These are phyloP conservation scores for Calonectria naviculata DNA, from an alignment of 2,329 filamentous ascomycete species.

Conservation along the genomic window DNA sequence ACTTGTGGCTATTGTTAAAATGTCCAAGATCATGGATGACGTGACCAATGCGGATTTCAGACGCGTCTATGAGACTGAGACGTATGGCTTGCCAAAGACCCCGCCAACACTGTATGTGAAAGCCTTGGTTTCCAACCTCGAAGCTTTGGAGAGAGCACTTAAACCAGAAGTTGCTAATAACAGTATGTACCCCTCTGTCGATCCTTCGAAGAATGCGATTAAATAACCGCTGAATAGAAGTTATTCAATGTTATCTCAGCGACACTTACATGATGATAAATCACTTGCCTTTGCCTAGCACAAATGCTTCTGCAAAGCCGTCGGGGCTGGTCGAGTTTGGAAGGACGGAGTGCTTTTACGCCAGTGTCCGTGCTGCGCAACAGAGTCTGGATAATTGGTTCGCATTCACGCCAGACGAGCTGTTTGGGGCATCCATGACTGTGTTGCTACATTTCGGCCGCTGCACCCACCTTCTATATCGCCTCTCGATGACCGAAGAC, in stretches of 20 bases:
- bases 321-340: slow-evolving; percentile 24
- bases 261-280: slow-evolving; percentile 50
- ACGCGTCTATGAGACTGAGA: slow-evolving; percentile 21
- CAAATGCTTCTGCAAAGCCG: slow-evolving; percentile 15
- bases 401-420: slow-evolving; percentile 28
- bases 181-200: slow-evolving; percentile 38
- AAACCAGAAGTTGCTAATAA: slow-evolving; percentile 38
- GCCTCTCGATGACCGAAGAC: slow-evolving; percentile 46
- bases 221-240: slow-evolving; percentile 38
- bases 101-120: slow-evolving; percentile 44
- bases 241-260: slow-evolving; percentile 48
- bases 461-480: slow-evolving; percentile 42
- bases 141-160: slow-evolving; percentile 19
- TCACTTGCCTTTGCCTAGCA: slow-evolving; percentile 45
- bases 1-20: slow-evolving; percentile 54
- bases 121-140: background rate
- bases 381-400: slow-evolving; percentile 46
- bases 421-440: slow-evolving; percentile 43
- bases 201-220: background rate
- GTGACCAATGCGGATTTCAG: slow-evolving; percentile 32
- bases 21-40: slow-evolving; percentile 38
- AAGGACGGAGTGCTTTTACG: slow-evolving; percentile 40
- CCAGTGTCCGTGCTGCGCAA: slow-evolving; percentile 42
- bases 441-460: slow-evolving; percentile 46
- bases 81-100: background rate